Evolutionary conservation across 371 early-diverging fungal genomes (phyloP).

Genomic region (Circinella umbellata): DNA sequence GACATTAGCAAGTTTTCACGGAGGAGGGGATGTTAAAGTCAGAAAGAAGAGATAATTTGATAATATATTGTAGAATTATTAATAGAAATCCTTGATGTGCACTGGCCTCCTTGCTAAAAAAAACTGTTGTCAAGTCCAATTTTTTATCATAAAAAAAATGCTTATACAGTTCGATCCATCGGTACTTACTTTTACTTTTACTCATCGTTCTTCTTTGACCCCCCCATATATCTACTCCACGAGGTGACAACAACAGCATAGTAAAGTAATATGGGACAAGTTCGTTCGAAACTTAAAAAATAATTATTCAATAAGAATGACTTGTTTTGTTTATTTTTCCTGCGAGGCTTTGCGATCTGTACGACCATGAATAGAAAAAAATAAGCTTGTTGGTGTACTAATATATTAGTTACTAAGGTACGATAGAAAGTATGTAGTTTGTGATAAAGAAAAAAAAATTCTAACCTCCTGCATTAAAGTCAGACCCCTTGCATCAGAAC

Average conservation of each 20-base stretch:
- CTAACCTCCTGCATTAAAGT: conserved; percentile 9
- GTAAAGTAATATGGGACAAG: not conserved
- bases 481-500: conserved; percentile 8
- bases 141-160: not conserved
- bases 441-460: not conserved
- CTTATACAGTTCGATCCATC: too few relatives aligned
- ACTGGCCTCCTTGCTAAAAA: conserved; percentile 10
- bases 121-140: conserved; percentile 8
- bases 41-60: too few relatives aligned
- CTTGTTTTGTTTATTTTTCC: not conserved
- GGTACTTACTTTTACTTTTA: not conserved
- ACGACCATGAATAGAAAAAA: not conserved
- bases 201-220: not conserved
- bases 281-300: not conserved
- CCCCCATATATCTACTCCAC: not conserved
- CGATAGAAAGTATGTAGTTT: not conserved
- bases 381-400: not conserved
- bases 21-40: not conserved
- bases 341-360: conserved; percentile 5
- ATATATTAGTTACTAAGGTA: too few relatives aligned
- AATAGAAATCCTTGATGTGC: conserved; percentile 11
- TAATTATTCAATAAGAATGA: not conserved
- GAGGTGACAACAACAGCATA: not conserved
- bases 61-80: too few relatives aligned
- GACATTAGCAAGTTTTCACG: not conserved